These are phyloP conservation scores for Rhizopogon rudus DNA, from an alignment of 768 basidiomycete genomes.

Conservation along the genomic window DNA sequence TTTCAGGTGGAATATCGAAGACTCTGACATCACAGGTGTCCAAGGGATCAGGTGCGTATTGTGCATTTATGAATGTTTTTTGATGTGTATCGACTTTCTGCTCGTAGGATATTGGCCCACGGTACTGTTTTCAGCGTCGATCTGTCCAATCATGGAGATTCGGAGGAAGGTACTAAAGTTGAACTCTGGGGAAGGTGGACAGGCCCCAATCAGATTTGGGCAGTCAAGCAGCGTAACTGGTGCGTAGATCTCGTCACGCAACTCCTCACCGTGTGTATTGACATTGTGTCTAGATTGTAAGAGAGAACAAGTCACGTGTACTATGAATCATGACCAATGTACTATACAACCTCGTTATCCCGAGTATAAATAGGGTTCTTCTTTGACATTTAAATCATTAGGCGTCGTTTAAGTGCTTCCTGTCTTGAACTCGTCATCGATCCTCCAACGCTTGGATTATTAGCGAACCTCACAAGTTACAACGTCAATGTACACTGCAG, in stretches of 20 bases:
- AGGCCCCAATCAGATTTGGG: slow-evolving; percentile 53
- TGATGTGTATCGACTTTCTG: neutral
- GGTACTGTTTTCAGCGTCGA: slow-evolving; percentile 41
- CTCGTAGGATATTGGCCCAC: slow-evolving; percentile 40
- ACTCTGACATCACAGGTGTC: slow-evolving; percentile 32
- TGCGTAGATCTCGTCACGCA: neutral
- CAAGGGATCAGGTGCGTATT: slow-evolving; percentile 37
- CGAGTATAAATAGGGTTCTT: too few species aligned
- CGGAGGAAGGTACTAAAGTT: slow-evolving; percentile 39
- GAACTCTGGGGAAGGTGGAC: slow-evolving; percentile 46
- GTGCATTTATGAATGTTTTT: neutral
- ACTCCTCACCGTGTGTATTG: too few species aligned
- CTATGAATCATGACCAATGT: neutral
- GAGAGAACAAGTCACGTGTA: neutral
- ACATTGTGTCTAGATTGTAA: neutral
- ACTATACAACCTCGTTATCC: neutral
- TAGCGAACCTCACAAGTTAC: too few species aligned
- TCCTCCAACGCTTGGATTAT: too few species aligned
- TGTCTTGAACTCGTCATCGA: too few species aligned
- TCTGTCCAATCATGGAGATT: slow-evolving; percentile 40
- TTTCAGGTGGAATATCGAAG: slow-evolving; percentile 47
- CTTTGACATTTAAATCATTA: neutral
- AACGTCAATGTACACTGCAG: too few species aligned
- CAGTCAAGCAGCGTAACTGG: slow-evolving; percentile 16
- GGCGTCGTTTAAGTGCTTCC: too few species aligned